Evolutionary conservation across 2,329 filamentous ascomycete genomes (phyloP).

Genomic region (Trichophaea hybrida): DNA sequence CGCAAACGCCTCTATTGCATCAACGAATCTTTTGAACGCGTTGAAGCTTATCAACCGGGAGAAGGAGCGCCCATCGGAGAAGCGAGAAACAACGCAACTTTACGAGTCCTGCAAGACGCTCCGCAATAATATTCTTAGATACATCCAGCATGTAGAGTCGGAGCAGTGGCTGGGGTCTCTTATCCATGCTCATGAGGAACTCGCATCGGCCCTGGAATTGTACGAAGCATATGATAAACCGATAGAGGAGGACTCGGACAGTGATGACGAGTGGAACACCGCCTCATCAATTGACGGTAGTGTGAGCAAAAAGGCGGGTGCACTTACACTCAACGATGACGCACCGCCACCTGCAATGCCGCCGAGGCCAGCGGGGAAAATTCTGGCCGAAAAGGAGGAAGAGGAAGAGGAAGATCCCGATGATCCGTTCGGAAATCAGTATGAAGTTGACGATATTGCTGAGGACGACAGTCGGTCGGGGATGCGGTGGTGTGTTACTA

Average conservation of each 20-base stretch:
- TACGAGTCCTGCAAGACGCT: slow-evolving; percentile 82
- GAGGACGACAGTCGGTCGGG: background rate
- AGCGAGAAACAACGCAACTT: slow-evolving; percentile 54
- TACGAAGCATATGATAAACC: slow-evolving; percentile 87
- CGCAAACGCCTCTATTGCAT: slow-evolving; percentile 73
- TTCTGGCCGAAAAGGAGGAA: slow-evolving; percentile 44
- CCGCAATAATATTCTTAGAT: slow-evolving; percentile 69
- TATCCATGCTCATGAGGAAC: slow-evolving; percentile 85
- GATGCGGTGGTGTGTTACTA: background rate
- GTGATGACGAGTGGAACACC: slow-evolving; percentile 38
- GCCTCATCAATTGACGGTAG: slow-evolving; percentile 28
- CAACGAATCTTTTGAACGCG: slow-evolving; percentile 79
- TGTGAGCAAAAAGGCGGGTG: slow-evolving; percentile 46
- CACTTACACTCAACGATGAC: slow-evolving; percentile 49
- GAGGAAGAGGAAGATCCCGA: slow-evolving; percentile 62
- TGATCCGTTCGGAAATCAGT: slow-evolving; percentile 73
- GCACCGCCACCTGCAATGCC: slow-evolving; percentile 33
- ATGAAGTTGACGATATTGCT: slow-evolving; percentile 44
- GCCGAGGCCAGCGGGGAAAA: slow-evolving; percentile 30
- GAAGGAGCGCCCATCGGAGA: slow-evolving; percentile 72
- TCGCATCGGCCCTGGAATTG: slow-evolving; percentile 84
- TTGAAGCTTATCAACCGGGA: slow-evolving; percentile 87
- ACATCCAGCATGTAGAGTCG: slow-evolving; percentile 80
- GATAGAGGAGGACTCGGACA: slow-evolving; percentile 60
- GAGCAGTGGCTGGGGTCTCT: slow-evolving; percentile 86